Conservation (phyloP, 495 filamentous ascomycete species). For the Tuber calosporum region DNA sequence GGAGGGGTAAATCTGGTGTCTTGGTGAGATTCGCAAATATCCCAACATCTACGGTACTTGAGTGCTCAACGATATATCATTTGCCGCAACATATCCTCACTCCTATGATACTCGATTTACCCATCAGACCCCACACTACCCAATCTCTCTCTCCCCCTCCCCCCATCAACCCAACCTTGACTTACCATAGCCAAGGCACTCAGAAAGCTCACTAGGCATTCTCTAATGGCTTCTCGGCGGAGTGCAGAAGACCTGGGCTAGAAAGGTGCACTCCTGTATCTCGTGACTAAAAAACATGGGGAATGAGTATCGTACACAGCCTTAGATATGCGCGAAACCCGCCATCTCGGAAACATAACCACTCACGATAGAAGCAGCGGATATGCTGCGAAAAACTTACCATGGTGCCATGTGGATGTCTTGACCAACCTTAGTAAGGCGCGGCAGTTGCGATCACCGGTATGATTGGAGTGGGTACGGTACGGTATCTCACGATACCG, state of each 20-base stretch:
- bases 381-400: background rate
- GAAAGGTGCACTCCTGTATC: background rate
- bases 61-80: background rate
- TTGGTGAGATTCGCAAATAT: background rate
- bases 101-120: background rate
- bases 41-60: background rate
- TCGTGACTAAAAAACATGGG: background rate
- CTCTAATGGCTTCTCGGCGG: background rate
- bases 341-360: background rate
- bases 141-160: background rate
- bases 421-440: background rate
- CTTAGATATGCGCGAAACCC: background rate
- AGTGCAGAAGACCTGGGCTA: background rate
- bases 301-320: background rate
- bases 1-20: background rate
- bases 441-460: background rate
- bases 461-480: background rate
- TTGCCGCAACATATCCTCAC: background rate
- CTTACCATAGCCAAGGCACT: background rate
- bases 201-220: background rate
- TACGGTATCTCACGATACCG: background rate
- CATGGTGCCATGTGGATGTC: background rate
- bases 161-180: background rate
- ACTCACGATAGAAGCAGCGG: background rate
- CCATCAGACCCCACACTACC: background rate